Conservation (phyloP, 495 filamentous ascomycete species). For the Endocarpon pusillum region DNA sequence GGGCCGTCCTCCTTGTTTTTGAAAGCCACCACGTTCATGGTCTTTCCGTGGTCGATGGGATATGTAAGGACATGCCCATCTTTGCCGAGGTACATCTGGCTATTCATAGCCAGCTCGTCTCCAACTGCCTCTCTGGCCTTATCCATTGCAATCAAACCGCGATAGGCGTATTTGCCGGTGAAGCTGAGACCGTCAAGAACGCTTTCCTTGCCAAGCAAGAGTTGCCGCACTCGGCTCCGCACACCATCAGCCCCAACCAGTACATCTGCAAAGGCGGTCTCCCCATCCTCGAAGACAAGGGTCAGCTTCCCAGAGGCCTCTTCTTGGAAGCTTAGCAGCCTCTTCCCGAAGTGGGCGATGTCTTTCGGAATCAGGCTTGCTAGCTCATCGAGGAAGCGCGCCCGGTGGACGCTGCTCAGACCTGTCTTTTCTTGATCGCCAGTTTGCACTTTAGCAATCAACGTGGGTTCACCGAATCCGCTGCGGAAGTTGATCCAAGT, state of each 20-base stretch:
- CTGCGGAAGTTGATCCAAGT: neutral
- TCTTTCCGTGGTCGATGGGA: constrained; percentile 44
- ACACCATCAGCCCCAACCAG: constrained; percentile 40
- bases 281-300: neutral
- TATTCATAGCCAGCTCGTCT: constrained; percentile 31
- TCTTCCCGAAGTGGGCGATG: constrained; percentile 29
- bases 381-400: constrained; percentile 32
- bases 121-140: constrained; percentile 34
- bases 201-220: too few relatives aligned
- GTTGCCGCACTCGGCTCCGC: constrained; percentile 15
- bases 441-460: too few relatives aligned
- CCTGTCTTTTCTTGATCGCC: too few relatives aligned
- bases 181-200: too few relatives aligned
- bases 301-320: constrained; percentile 15
- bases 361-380: constrained; percentile 27
- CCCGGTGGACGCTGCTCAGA: constrained; percentile 28
- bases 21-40: constrained; percentile 43
- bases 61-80: constrained; percentile 45
- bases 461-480: too few relatives aligned
- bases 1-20: neutral
- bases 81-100: constrained; percentile 38
- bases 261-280: constrained; percentile 27
- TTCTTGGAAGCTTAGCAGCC: constrained; percentile 19
- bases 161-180: too few relatives aligned
- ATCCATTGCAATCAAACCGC: constrained; percentile 43